A percentile compares a stretch with the other conserved stretches of the same genome.
Conservation (phyloP, 1,139 yeast genomes). For the Tardiomyces depauwii region DNA sequence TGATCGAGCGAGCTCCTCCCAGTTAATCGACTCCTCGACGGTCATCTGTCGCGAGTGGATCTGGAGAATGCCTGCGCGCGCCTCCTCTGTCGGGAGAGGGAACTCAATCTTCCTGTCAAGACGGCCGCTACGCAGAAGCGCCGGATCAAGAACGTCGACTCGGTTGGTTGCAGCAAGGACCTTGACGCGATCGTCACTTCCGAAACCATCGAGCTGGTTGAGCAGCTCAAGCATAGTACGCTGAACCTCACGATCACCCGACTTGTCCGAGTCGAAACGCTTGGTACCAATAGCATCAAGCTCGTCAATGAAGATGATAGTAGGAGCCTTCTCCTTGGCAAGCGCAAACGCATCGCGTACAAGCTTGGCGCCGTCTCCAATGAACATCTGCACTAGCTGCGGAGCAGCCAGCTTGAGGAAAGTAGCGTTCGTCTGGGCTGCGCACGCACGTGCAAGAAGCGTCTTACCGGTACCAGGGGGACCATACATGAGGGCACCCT, state of each 20-base stretch:
- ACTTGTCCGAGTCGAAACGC: constrained; percentile 93
- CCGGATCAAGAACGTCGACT: constrained; percentile 96
- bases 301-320: constrained; percentile 94
- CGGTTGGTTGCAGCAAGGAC: constrained; percentile 97
- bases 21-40: constrained; percentile 84
- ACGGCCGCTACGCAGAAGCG: constrained; percentile 92
- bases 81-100: constrained; percentile 94
- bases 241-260: constrained; percentile 98
- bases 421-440: constrained; percentile 98
- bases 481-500: constrained; percentile 98
- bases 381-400: constrained; percentile 96
- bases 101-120: constrained; percentile 95
- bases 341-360: constrained; percentile 98
- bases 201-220: constrained; percentile 96
- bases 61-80: constrained; percentile 91
- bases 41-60: constrained; percentile 96
- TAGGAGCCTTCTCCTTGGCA: constrained; percentile 97
- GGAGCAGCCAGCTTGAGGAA: constrained; percentile 96
- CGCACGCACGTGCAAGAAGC: constrained; percentile 94
- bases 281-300: constrained; percentile 98
- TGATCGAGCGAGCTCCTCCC: constrained; percentile 96
- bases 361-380: constrained; percentile 97
- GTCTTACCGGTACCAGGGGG: constrained; percentile 99
- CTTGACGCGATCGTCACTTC: constrained; percentile 95
- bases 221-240: constrained; percentile 97